phyloP scores from a whole-genome alignment of 805 yeast genomes.

The Sugiyamaella chiloensis region DNA sequence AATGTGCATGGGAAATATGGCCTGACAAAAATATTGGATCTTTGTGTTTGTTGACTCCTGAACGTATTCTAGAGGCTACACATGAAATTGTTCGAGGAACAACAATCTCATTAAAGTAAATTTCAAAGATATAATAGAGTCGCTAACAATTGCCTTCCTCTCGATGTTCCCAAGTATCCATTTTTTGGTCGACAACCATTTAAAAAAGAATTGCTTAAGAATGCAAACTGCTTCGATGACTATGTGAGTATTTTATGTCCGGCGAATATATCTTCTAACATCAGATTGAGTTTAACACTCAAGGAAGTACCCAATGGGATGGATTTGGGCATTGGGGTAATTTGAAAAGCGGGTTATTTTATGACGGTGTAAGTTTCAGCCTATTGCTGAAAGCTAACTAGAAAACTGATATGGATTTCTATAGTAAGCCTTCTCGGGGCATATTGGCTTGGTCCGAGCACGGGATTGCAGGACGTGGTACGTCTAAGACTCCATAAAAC shows the following conservation, averaged over 20 bases:
- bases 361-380: constrained; percentile 26
- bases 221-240: not conserved
- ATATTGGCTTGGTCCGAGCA: constrained; percentile 24
- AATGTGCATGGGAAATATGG: not conserved
- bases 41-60: not conserved
- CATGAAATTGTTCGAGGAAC: not conserved
- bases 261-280: constrained; percentile 11
- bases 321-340: constrained; percentile 33
- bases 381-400: no score
- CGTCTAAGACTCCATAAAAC: no score
- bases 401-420: constrained; percentile 25
- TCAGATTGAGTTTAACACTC: constrained; percentile 31
- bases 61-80: not conserved
- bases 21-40: not conserved
- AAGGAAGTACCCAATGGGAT: constrained; percentile 36
- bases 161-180: not conserved
- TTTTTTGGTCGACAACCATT: not conserved
- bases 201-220: not conserved
- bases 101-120: constrained; percentile 1
- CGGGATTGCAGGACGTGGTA: constrained; percentile 34
- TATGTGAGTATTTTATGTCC: not conserved
- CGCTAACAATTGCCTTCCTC: constrained; percentile 1
- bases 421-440: constrained; percentile 7
- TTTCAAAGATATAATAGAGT: not conserved
- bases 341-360: constrained; percentile 19